Base-by-base conservation (phyloP, 768 basidiomycete species). In the Lanmaoa pseudosensibilis region DNA sequence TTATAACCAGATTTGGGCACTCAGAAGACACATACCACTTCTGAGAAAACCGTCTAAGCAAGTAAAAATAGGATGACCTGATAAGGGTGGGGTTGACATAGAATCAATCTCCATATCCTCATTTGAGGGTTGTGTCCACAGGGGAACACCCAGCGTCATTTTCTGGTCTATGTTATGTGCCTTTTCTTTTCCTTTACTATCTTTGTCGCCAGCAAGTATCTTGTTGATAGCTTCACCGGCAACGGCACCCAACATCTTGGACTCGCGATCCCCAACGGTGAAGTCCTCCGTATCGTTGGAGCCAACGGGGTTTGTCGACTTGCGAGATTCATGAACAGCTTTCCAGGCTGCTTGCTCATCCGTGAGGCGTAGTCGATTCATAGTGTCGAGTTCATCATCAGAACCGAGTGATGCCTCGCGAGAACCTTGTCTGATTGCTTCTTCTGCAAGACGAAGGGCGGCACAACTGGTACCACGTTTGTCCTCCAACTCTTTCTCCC, bases 391-490 rank as follows among this genome's bases (percentile, higher is more conserved):
- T 36, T 70, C 69, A 36, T 58, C 54, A 39, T 53, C 55, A 12
- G 51, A 56, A n/a, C 25, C 34, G 1, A 55, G 30, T 10, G 54
- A 58, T 36, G 72, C 46, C 21, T 75, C 62, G 4, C 60, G 49
- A 39, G 69, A 69, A 50, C 65, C 74, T 49, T 72, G 69, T 37
- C 62, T 68, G 4, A 77, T 55, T 13, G 74, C 73, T 40, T 64
- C 69, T 59, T 84, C 82, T 15, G 83, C 84, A 15, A 66, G 77
- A 57, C 68, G 73, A 51, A 82, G 64, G 9, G 77, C 81, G 9
- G 76, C 70, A 15, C 46, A 68, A 41, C 77, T 78, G 27, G 75
- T 73, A 15, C 73, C 71, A 21, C 60, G 73, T 40, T 60, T 67
- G 6, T 73, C 60, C 43, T 64, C 62, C 25, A 63, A 41, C 18